Evolutionary conservation across 352 stramenopile genomes (phyloP), one percentile per base, ranked within the genome.

Genomic region (Albugo laibachii): DNA sequence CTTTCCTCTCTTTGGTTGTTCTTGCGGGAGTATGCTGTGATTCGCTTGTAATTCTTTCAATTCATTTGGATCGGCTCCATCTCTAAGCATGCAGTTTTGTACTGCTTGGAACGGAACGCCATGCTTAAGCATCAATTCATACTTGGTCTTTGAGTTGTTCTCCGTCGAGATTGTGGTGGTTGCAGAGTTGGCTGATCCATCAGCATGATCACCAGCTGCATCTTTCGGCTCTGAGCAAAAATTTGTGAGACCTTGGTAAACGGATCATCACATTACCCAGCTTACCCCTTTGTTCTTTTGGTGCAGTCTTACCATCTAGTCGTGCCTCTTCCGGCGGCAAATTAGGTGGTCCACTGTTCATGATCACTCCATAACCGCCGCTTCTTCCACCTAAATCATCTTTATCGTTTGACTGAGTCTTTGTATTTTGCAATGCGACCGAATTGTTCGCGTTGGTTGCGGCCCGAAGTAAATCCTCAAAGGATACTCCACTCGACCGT

Each of bases 11-110:
- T 12, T 16, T 36, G 44, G 1, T 40, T 16, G 0, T 43, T 31
- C 15, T 49, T 36, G 15, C 5, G 10, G 27, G 4, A 16, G 50
- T 14, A 41, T 42, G 18, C n/a, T 11, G 21, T 49, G 37, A 31
- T 31, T 10, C 24, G 24, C 24, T 31, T 31, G 24, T 16, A 45
- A 24, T 11, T 43, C 24, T 40, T 54, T 51, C 31, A 79, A 52
- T 2, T 53, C 61, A 15, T 59, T 64, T 6, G 62, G 55, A 49
- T 89, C 68, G 1, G 61, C 50, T 15, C 64, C 63, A 48, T 85
- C 71, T 51, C 72, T 83, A 24, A 48, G 49, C 69, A 84, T 84
- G 44, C 70, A 83, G 47, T 76, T 83, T 47, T 78, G 68, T 47
- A 80, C 70, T 0, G 68, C 75, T 49, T 75, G 65, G 41, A 81